Evolutionary conservation across 2,329 filamentous ascomycete species (phyloP), one percentile per base, ranked within the genome.

Genomic region (Fusarium illudens): DNA sequence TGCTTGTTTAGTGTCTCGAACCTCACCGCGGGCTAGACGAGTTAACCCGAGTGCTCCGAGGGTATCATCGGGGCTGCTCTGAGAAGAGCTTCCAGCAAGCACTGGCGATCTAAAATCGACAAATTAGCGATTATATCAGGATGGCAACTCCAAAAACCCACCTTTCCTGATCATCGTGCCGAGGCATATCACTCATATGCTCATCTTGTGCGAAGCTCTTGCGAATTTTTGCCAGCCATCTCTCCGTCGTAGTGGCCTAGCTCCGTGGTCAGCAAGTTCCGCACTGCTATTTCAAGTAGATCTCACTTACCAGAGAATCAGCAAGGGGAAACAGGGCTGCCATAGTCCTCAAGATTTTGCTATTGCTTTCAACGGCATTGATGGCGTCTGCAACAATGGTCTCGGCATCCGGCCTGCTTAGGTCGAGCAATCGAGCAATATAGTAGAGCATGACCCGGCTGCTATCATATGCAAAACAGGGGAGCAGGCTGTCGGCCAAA

Each of bases 371-470:
- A n/a, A 81, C 79, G 0, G 78, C 75, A 36, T 75, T 74, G 50
- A 81, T 76, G 6, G 79, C 78, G n/a, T 80, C 78, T 15, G 73
- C 72, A 57, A 81, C 76, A 55, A 77, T 78, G 7, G 73, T 72
- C 29, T 77, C 72, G 9, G 79, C 78, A 58, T 79, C 79, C 1
- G 75, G 67, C 13, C 77, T 70, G 30, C 63, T 75, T 2, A 78
- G 75, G 27, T 81, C 80, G 6, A 83, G 73, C 7, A 83, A 68
- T 15, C 81, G 77, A 4, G 80, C 81, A n/a, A 83, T 76, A 58
- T 83, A 83, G 67, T 84, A 84, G 1, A 84, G 69, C 79, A 84
- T 83, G 34, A 83, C 79, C 5, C 82, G 77, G 50, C 79, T 83
- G 64, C 81, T 83, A 56, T 84, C 82, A 65, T 83, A 83, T 2